Conservation (phyloP, 2,329 filamentous ascomycete species). For the Penicillium crustosum region DNA sequence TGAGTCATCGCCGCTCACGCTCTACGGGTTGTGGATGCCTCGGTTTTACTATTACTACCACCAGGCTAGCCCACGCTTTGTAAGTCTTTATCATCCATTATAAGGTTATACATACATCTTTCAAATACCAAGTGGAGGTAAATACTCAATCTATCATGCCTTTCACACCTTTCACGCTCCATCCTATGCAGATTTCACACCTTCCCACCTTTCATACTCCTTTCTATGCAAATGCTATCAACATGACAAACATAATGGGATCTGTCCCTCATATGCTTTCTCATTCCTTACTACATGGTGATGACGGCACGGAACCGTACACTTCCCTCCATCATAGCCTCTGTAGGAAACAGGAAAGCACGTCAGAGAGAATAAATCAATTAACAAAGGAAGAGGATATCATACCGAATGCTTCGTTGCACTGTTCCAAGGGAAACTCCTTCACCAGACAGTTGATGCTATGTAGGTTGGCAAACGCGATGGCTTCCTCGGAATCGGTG, state of each 20-base stretch:
- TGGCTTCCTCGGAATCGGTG: constrained; percentile 54
- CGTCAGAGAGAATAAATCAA: background rate
- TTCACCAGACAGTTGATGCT: constrained; percentile 55
- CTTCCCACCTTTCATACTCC: background rate
- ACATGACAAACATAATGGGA: background rate
- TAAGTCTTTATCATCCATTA: background rate
- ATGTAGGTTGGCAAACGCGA: constrained; percentile 46
- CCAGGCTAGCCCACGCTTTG: background rate
- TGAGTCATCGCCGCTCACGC: background rate
- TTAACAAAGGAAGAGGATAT: background rate
- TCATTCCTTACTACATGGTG: background rate
- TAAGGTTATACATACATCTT: no score
- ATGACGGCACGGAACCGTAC: background rate
- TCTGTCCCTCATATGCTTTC: background rate
- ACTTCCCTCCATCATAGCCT: background rate
- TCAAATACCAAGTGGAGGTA: background rate
- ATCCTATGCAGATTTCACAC: background rate
- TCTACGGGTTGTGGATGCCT: background rate
- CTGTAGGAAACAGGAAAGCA: background rate
- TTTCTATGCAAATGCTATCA: background rate
- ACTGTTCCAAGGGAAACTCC: constrained; percentile 44
- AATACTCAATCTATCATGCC: background rate
- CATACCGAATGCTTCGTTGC: background rate
- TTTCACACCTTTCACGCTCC: background rate
- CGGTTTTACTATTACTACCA: background rate